phyloP scores from a whole-genome alignment of 1,284 basidiomycete genomes.

The Fomitopsis pinicola region DNA sequence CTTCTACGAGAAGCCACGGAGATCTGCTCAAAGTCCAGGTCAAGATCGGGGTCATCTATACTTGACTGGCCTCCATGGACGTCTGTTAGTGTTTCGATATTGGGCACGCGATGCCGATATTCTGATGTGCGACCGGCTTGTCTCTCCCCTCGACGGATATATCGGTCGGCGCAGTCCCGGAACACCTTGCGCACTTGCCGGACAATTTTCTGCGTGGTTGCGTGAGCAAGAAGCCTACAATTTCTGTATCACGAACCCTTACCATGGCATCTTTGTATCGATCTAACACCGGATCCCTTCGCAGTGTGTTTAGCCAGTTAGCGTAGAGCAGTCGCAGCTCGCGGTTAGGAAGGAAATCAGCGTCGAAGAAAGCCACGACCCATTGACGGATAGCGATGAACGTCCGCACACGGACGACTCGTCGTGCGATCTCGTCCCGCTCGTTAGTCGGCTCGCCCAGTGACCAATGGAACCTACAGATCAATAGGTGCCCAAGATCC shows the following conservation, averaged over 20 bases:
- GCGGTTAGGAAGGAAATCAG: conserved; percentile 81
- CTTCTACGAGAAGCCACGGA: not conserved
- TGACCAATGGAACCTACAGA: conserved; percentile 85
- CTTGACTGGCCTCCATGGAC: not conserved
- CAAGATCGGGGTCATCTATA: conserved; percentile 63
- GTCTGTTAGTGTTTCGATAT: not conserved
- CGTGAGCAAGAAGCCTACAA: not conserved
- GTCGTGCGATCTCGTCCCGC: conserved; percentile 61
- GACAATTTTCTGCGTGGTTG: conserved; percentile 57
- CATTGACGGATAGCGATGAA: conserved; percentile 86
- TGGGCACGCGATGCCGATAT: not conserved
- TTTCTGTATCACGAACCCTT: conserved; percentile 24
- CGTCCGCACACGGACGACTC: conserved; percentile 80
- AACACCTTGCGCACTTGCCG: conserved; percentile 77
- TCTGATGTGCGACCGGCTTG: not conserved
- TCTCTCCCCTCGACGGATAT: conserved; percentile 35
- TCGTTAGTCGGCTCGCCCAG: conserved; percentile 48
- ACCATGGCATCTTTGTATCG: conserved; percentile 67
- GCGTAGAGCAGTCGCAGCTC: conserved; percentile 69
- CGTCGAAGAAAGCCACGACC: conserved; percentile 81
- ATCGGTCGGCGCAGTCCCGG: conserved; percentile 69
- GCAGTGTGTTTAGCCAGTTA: conserved; percentile 75
- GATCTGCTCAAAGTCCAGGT: conserved; percentile 56
- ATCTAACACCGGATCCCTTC: conserved; percentile 62
- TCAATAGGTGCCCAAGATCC: conserved; percentile 75